Base-by-base conservation (phyloP, 1,284 basidiomycete genomes). In the Trichosporon ovoides region DNA sequence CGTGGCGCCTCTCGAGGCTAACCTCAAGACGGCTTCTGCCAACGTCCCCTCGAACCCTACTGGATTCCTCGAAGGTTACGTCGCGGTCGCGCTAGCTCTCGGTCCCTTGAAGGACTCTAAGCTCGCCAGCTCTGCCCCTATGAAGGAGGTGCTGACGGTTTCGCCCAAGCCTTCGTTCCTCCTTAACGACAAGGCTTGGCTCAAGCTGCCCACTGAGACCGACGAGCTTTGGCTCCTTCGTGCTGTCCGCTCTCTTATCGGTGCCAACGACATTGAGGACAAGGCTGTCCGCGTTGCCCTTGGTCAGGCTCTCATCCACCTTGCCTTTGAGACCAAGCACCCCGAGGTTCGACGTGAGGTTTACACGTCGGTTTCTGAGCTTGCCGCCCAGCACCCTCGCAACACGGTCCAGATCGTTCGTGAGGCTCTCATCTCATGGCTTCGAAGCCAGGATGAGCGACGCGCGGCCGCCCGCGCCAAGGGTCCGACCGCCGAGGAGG, bases 141-240 rank as follows among this genome's bases (percentile, higher is more conserved):
- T 80, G 36, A 66, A 75, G 31, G 64, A 60, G 7, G 62, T 79
- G 22, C 66, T 76, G 2, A 72, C 80, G 1, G 73, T 81, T 7
- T 61, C 70, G 6, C 76, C 78, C 16, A 95, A 91, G 70, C 88
- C 91, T 0, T 87, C 87, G 1, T 95, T 95, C 78, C 72, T 96
- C 38, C 69, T 94, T 19, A 90, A 85, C 83, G 91, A 93, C 57
- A 92, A 89, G 74, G 84, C 89, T 0, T 92, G 91, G 70, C 83
- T 85, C 57, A 91, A 89, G 72, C 68, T 87, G 6, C 78, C 78
- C 6, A 81, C 84, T 6, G 67, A 76, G 0, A 83, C 85, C 18
- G 91, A 94, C 34, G 85, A 90, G 63, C 69, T 67, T n/a, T 95
- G 92, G 92, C 76, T 95, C 3, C 77, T 90, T n/a, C 82, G 86